These are phyloP conservation scores for Xerocomus amazonicus DNA, from an alignment of 1,284 basidiomycete genomes.

Conservation along the genomic window DNA sequence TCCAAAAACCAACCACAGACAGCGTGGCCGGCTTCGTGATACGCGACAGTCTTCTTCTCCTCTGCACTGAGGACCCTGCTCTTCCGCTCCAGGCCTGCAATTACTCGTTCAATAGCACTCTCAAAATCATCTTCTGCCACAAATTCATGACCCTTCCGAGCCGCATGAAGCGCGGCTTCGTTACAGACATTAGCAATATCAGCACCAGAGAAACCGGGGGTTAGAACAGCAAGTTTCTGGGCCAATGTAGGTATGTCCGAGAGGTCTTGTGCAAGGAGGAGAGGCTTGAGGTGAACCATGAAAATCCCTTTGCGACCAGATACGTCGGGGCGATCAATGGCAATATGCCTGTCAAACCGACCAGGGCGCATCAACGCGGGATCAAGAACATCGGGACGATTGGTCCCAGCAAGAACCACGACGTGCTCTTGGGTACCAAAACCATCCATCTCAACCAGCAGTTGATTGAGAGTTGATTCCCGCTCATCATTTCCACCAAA, in stretches of 20 bases:
- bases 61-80: constrained; percentile 89
- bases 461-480: constrained; percentile 96
- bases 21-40: constrained; percentile 99
- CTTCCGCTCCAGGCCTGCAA: constrained; percentile 96
- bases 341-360: constrained; percentile 96
- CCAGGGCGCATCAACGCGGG: constrained; percentile 94
- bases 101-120: constrained; percentile 96
- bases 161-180: constrained; percentile 95
- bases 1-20: constrained; percentile 98
- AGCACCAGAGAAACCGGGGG: constrained; percentile 97
- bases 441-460: constrained; percentile 99
- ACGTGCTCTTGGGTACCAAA: constrained; percentile 96
- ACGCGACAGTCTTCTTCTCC: constrained; percentile 99
- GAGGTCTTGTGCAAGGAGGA: constrained; percentile 65
- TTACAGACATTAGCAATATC: constrained; percentile 99
- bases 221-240: constrained; percentile 92
- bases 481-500: constrained; percentile 98
- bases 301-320: constrained; percentile 93
- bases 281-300: constrained; percentile 86
- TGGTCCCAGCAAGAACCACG: constrained; percentile 96
- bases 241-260: constrained; percentile 63
- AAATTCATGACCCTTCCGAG: constrained; percentile 76
- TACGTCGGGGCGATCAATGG: constrained; percentile 94
- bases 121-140: constrained; percentile 91
- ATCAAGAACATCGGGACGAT: constrained; percentile 95